phyloP scores from a whole-genome alignment of 257 asterid genomes.

The Solanum pinnatisectum region DNA sequence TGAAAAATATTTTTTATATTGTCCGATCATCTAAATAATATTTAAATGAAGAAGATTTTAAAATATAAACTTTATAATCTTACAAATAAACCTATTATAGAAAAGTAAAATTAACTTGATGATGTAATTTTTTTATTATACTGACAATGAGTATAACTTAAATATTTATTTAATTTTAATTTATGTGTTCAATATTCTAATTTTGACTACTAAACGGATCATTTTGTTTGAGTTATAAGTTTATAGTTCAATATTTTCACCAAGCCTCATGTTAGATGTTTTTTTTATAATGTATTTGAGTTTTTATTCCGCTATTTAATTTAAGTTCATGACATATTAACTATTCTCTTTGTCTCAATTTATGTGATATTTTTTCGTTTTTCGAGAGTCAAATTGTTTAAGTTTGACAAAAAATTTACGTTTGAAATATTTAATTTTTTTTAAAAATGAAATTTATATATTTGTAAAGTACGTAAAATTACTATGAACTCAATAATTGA shows the following conservation, averaged over 20 bases:
- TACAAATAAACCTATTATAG: not conserved
- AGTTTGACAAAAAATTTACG: not conserved
- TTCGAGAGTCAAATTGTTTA: no score
- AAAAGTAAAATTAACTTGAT: not conserved
- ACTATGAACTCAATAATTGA: not conserved
- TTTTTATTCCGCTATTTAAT: no score
- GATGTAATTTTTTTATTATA: not conserved
- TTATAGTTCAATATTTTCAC: no score
- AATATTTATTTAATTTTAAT: not conserved
- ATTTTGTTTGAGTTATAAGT: no score
- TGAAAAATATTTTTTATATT: not conserved
- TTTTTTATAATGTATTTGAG: no score
- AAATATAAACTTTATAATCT: no score
- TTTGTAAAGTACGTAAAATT: not conserved
- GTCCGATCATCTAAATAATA: not conserved
- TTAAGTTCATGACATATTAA: no score
- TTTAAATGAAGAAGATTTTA: not conserved
- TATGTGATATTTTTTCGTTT: no score
- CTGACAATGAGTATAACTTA: not conserved
- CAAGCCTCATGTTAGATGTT: no score
- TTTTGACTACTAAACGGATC: no score
- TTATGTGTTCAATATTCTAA: no score
- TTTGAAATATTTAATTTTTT: not conserved
- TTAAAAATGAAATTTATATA: no score
- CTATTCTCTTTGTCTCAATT: not conserved